Evolutionary conservation across 352 stramenopile species (phyloP).

Genomic region (Phytophthora foliorum): DNA sequence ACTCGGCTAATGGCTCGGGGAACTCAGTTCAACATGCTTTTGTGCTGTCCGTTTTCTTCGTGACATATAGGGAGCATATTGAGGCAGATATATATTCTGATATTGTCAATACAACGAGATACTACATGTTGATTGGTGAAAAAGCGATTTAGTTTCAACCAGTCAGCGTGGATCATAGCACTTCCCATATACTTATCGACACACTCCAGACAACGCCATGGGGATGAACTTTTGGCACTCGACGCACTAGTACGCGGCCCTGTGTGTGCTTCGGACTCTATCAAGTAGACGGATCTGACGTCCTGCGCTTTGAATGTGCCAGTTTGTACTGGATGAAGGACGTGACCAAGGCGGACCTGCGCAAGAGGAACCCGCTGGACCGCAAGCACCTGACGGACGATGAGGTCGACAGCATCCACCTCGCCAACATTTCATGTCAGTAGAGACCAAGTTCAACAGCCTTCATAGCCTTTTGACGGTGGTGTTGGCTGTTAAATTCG

Average conservation of each 20-base stretch:
- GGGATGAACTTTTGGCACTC: conserved; percentile 93
- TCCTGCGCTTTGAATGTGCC: not conserved
- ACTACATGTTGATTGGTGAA: conserved; percentile 11
- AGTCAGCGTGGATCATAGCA: conserved; percentile 1
- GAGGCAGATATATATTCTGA: not conserved
- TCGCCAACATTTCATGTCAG: conserved; percentile 86
- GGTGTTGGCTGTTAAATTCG: not conserved
- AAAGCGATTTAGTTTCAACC: conserved; percentile 14
- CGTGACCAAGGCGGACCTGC: conserved; percentile 77
- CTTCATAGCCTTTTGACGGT: not conserved
- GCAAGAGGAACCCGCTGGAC: conserved; percentile 83
- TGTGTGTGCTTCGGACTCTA: not conserved
- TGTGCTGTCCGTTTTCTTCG: conserved; percentile 16
- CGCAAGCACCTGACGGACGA: conserved; percentile 79
- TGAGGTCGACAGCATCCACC: conserved; percentile 91
- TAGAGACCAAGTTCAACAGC: not conserved
- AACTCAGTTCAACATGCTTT: conserved; percentile 34
- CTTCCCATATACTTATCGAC: not conserved
- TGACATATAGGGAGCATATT: conserved; percentile 15
- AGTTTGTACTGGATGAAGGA: conserved; percentile 93
- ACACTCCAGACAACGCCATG: conserved; percentile 55
- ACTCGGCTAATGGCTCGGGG: conserved; percentile 17
- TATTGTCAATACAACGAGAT: not conserved
- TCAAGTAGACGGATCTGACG: not conserved
- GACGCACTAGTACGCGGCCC: conserved; percentile 83